Percentiles rank a stretch among this genome's conserved stretches.
These are phyloP conservation scores for Trichoderma breve DNA, from an alignment of 2,329 filamentous ascomycete genomes.

Conservation along the genomic window DNA sequence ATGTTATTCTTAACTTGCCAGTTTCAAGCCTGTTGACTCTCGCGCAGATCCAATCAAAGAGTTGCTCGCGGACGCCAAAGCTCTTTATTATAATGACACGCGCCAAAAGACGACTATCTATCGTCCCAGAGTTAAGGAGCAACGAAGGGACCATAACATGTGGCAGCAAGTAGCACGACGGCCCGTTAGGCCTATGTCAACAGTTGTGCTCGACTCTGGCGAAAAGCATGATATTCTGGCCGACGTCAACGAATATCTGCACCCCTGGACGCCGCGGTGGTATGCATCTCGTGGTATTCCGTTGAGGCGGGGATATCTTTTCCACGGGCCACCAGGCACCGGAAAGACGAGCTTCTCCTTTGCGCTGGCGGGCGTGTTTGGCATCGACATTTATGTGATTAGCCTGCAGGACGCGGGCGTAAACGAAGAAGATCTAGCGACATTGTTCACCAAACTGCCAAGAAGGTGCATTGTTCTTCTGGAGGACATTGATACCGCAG, in stretches of 20 bases:
- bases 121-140: constrained; percentile 47
- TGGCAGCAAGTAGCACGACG: constrained; percentile 61
- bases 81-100: constrained; percentile 50
- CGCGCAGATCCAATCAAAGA: constrained; percentile 51
- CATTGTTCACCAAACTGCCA: constrained; percentile 60
- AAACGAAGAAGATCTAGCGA: constrained; percentile 59
- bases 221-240: constrained; percentile 65
- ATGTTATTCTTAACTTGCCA: neutral
- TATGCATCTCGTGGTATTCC: constrained; percentile 75
- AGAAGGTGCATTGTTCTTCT: constrained; percentile 63
- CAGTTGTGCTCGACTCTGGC: constrained; percentile 67
- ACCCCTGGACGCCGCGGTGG: constrained; percentile 67
- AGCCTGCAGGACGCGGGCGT: constrained; percentile 55
- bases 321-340: constrained; percentile 72
- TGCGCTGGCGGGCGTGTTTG: constrained; percentile 63
- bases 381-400: constrained; percentile 65
- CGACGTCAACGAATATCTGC: constrained; percentile 77
- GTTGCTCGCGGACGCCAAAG: constrained; percentile 53
- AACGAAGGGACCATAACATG: constrained; percentile 45
- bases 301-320: constrained; percentile 73
- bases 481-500: constrained; percentile 68
- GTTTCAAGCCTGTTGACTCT: neutral
- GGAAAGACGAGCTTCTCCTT: constrained; percentile 70
- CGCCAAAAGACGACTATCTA: constrained; percentile 59
- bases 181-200: constrained; percentile 68